These are phyloP conservation scores for Plectosphaerella cucumerina DNA, from an alignment of 2,329 filamentous ascomycete species.

Conservation along the genomic window DNA sequence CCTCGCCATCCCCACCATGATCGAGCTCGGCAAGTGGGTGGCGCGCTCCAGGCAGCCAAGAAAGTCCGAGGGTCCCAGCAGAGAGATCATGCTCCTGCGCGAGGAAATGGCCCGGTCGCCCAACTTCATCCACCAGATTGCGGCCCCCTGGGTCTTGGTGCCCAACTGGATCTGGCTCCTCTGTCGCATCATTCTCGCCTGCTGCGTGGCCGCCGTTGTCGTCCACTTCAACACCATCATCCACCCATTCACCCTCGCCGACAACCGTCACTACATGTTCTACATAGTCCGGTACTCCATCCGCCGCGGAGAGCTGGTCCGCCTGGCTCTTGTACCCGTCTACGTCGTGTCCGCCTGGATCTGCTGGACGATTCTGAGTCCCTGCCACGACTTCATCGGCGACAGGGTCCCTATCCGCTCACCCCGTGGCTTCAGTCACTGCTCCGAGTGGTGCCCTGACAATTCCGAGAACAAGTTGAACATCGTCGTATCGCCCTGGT, in stretches of 20 bases:
- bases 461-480: no score
- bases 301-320: conserved; percentile 56
- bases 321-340: conserved; percentile 62
- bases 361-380: conserved; percentile 59
- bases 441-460: no score
- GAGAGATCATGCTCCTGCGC: no score
- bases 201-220: conserved; percentile 23
- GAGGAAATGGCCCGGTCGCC: no score
- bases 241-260: conserved; percentile 92
- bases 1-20: conserved; percentile 53
- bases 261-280: conserved; percentile 97
- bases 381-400: conserved; percentile 18
- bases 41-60: neutral
- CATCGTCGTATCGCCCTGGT: neutral
- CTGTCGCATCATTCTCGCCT: neutral
- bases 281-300: conserved; percentile 89
- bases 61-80: no score
- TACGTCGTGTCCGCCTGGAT: conserved; percentile 71
- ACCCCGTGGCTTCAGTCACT: no score
- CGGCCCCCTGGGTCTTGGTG: neutral
- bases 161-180: neutral
- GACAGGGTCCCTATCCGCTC: neutral
- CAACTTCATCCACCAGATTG: no score
- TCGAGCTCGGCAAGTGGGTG: conserved; percentile 26
- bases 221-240: conserved; percentile 87